Conservation (phyloP, 352 stramenopile species). For the Globisporangium nagaii region DNA sequence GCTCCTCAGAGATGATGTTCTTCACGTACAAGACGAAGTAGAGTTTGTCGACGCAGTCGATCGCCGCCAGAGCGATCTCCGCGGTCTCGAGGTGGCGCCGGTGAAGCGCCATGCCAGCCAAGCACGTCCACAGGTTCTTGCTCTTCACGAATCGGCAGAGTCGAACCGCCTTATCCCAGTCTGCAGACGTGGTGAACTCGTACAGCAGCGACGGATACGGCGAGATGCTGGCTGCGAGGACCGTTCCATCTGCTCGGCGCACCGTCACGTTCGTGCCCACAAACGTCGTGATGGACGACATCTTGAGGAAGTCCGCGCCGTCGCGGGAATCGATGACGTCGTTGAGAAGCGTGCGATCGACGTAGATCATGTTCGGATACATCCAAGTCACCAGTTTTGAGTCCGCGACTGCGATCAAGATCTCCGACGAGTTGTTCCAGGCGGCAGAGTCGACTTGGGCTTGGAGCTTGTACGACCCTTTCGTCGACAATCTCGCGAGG, state of each 20-base stretch:
- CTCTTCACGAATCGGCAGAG: slow-evolving; percentile 91
- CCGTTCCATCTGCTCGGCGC: slow-evolving; percentile 78
- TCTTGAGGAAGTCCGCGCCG: slow-evolving; percentile 77
- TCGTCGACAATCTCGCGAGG: slow-evolving; percentile 51
- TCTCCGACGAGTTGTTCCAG: slow-evolving; percentile 88
- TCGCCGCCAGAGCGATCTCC: slow-evolving; percentile 88
- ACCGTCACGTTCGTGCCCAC: slow-evolving; percentile 83
- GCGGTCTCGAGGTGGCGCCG: slow-evolving; percentile 87
- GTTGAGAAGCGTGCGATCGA: slow-evolving; percentile 87
- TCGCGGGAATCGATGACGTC: slow-evolving; percentile 78
- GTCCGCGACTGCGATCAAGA: slow-evolving; percentile 87
- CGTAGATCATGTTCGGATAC: slow-evolving; percentile 89
- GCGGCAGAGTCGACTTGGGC: slow-evolving; percentile 87
- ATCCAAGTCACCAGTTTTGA: slow-evolving; percentile 87
- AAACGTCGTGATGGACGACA: slow-evolving; percentile 85
- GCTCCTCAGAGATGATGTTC: slow-evolving; percentile 74
- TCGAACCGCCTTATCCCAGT: slow-evolving; percentile 91
- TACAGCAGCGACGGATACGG: slow-evolving; percentile 85
- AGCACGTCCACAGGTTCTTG: slow-evolving; percentile 85
- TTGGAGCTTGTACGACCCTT: slow-evolving; percentile 80
- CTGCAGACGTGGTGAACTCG: slow-evolving; percentile 66
- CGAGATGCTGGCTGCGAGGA: slow-evolving; percentile 72
- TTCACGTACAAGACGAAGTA: slow-evolving; percentile 91
- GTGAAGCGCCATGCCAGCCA: slow-evolving; percentile 88
- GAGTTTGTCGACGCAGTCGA: slow-evolving; percentile 91